Percentiles rank a stretch among this genome's conserved stretches.
Conservation (phyloP, 1,139 yeast species). For the Debaryomycetaceae sp. region DNA sequence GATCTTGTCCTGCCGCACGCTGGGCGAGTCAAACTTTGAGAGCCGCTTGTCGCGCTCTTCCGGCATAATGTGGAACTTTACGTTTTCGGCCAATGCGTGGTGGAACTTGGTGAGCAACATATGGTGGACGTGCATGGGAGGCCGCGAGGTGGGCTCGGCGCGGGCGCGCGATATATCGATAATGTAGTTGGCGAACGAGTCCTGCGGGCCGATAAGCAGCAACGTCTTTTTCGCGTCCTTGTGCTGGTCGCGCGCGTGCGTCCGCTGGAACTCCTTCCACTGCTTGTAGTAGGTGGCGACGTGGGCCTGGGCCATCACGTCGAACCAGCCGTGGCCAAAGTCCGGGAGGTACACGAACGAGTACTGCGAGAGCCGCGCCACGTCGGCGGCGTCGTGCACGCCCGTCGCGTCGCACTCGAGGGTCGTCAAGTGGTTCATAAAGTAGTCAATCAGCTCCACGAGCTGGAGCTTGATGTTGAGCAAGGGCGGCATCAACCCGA, state of each 20-base stretch:
- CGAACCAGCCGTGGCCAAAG: conserved; percentile 14
- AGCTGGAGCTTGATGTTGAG: conserved; percentile 14
- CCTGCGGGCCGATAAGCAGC: too few relatives aligned
- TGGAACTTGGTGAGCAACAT: conserved; percentile 7
- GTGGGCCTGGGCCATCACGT: conserved; percentile 14
- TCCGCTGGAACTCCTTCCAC: not conserved
- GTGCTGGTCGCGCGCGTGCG: not conserved
- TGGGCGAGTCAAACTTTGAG: conserved; percentile 1
- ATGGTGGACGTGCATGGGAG: conserved; percentile 3
- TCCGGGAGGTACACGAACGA: conserved; percentile 18
- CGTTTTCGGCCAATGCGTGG: conserved; percentile 8
- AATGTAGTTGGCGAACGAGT: too few relatives aligned
- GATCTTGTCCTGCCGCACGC: conserved; percentile 1
- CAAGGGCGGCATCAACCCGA: conserved; percentile 21
- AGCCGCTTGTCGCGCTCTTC: too few relatives aligned
- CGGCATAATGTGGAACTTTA: conserved; percentile 3
- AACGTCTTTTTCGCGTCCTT: not conserved
- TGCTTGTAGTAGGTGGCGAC: conserved; percentile 8
- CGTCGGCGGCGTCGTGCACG: conserved; percentile 5
- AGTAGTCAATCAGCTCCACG: conserved; percentile 19
- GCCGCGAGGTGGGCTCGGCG: not conserved
- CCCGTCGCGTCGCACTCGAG: conserved; percentile 5
- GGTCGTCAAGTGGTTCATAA: conserved; percentile 14
- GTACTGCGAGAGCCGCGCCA: conserved; percentile 9
- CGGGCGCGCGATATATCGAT: not conserved